A percentile compares a stretch with the other conserved stretches of the same genome.
Conservation (phyloP, 2,329 filamentous ascomycete genomes). For the Pseudogymnoascus sp. region DNA sequence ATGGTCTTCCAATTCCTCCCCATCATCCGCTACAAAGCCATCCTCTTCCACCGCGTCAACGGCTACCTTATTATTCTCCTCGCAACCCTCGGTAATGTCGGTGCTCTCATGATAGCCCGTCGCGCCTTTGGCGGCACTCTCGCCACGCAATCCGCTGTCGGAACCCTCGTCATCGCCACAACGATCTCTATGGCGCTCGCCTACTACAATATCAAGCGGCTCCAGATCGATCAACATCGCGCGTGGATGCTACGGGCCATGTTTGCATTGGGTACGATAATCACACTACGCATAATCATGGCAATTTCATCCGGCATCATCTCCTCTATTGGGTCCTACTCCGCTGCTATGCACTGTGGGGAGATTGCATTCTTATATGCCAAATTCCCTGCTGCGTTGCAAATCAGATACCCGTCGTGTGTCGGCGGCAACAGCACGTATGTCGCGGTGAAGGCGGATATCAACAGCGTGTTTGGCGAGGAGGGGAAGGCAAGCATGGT, state of each 20-base stretch:
- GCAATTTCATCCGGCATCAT: constrained; percentile 36
- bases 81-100: constrained; percentile 38
- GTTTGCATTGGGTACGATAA: constrained; percentile 44
- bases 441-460: constrained; percentile 30
- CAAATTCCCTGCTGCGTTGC: constrained; percentile 25
- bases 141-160: constrained; percentile 40
- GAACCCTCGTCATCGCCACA: constrained; percentile 39
- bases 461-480: constrained; percentile 14
- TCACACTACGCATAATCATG: constrained; percentile 45
- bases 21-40: constrained; percentile 37
- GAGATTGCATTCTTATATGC: constrained; percentile 39
- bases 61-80: constrained; percentile 50
- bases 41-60: constrained; percentile 52
- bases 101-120: constrained; percentile 46
- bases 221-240: constrained; percentile 57
- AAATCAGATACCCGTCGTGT: constrained; percentile 39
- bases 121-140: constrained; percentile 48
- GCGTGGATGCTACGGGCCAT: constrained; percentile 56
- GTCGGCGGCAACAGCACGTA: constrained; percentile 23
- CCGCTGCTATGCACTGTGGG: constrained; percentile 37
- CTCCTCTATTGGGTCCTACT: constrained; percentile 31
- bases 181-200: constrained; percentile 39
- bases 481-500: constrained; percentile 39
- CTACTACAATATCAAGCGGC: constrained; percentile 48
- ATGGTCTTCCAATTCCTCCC: constrained; percentile 44